Base-by-base conservation (phyloP, 805 yeast genomes). In the Candida wancherniae region DNA sequence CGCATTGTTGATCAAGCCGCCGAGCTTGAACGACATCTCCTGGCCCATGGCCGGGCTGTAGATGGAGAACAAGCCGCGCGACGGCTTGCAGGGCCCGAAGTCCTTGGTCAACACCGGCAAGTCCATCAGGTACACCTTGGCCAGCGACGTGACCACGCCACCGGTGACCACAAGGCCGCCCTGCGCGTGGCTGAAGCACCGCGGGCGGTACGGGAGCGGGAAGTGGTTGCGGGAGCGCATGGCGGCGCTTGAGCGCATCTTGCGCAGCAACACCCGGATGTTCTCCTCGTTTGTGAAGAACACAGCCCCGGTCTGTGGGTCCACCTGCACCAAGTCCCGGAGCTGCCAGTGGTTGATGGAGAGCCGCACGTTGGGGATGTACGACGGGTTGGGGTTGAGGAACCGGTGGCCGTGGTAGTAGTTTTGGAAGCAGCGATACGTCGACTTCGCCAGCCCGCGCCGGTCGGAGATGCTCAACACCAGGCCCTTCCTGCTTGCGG, bases 1-100 rank as follows among this genome's bases (percentile, higher is more conserved):
- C 28, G 84, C 75, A 55, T 87, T 87, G 55, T 86, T 87, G 46
- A 88, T 86, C 58, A 79, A 75, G 19, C 82, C 82, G 0, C 97
- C 96, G 31, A 86, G 58, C 31, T 73, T 73, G 16, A 74, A 66
- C 3, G 80, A 72, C 26, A 65, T 57, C 5, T 68, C 58, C 5
- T 56, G 50, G n/a, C 66, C 65, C 8, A 74, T 67, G 4, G 64
- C 63, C 15, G 73, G 70, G 36, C 73, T 71, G 50, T 70, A 67
- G 28, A 81, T 58, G 2, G 82, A 71, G 37, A 80, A 73, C 23
- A 77, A 65, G 0, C 95, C 95, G 42, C 77, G 76, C 58, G 74
- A 65, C 22, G 49, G 61, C 26, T 60, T 57, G 6, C 14, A 7
- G 9, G 12, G 17, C 17, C 26, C 17, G 9, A 22, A 15, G 3